Conservation (phyloP, 140 eudicot genomes). For the Erigeron philadelphicus region DNA sequence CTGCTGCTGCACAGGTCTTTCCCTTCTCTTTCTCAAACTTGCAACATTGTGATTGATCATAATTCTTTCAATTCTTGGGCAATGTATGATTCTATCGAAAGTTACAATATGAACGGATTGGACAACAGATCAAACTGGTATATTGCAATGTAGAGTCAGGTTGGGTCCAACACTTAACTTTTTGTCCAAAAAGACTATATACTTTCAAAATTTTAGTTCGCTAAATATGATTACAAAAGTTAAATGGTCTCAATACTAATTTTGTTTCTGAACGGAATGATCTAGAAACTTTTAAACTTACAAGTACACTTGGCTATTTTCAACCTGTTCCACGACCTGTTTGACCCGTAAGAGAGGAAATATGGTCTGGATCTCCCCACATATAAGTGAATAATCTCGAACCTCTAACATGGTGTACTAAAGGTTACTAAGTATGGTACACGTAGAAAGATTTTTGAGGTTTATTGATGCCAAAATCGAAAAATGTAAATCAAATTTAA, state of each 20-base stretch:
- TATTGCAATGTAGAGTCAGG: neutral
- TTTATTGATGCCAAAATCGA: neutral
- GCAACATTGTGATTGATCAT: slow-evolving; percentile 9
- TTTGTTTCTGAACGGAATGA: neutral
- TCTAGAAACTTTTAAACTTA: neutral
- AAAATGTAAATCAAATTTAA: neutral
- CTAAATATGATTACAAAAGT: neutral
- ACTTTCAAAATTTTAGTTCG: neutral
- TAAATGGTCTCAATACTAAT: neutral
- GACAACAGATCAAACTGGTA: neutral
- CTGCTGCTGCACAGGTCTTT: slow-evolving; percentile 67
- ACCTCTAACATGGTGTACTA: neutral
- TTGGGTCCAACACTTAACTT: neutral
- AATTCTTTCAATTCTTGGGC: neutral
- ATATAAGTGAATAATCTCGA: neutral
- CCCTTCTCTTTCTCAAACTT: neutral
- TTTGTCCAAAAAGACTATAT: neutral
- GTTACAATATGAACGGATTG: neutral
- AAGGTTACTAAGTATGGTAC: slow-evolving; percentile 4
- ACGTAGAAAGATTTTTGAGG: neutral
- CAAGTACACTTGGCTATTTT: too few relatives aligned
- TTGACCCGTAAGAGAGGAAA: neutral
- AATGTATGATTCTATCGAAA: neutral
- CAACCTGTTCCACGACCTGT: neutral
- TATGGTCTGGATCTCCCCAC: too few relatives aligned